Percentiles rank a stretch among this genome's conserved stretches.
These are phyloP conservation scores for Gleditsia sinensis DNA, from an alignment of 306 rosid species.

Conservation along the genomic window DNA sequence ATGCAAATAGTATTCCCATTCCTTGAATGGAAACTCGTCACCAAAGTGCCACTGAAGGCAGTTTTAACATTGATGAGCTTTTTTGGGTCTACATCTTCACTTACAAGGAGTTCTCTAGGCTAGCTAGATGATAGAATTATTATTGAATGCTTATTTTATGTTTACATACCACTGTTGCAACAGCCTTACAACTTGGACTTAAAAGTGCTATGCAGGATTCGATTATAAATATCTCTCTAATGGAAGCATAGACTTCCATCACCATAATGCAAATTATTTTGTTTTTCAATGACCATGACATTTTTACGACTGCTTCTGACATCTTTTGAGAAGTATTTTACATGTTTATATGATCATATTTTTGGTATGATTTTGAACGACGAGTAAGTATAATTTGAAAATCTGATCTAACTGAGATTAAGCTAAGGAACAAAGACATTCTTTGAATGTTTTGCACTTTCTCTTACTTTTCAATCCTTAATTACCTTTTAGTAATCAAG, in stretches of 20 bases:
- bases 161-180: neutral
- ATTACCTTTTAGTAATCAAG: neutral
- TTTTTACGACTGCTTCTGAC: neutral
- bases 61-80: neutral
- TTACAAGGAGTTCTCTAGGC: too few species aligned
- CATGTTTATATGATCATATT: neutral
- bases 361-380: too few species aligned
- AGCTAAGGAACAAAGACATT: too few species aligned
- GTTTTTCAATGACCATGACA: neutral
- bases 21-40: constrained; percentile 25
- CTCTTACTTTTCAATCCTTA: neutral
- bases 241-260: neutral
- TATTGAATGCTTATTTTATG: neutral
- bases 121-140: neutral
- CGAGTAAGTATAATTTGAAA: too few species aligned
- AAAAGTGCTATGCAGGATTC: neutral
- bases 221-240: neutral
- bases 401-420: too few species aligned
- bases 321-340: neutral
- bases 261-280: neutral
- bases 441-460: neutral
- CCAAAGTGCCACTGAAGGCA: neutral
- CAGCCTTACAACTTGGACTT: neutral
- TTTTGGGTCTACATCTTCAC: too few species aligned
- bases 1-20: constrained; percentile 9